phyloP scores from a whole-genome alignment of 805 yeast species.

The Myxozyma vanderwaltii region DNA sequence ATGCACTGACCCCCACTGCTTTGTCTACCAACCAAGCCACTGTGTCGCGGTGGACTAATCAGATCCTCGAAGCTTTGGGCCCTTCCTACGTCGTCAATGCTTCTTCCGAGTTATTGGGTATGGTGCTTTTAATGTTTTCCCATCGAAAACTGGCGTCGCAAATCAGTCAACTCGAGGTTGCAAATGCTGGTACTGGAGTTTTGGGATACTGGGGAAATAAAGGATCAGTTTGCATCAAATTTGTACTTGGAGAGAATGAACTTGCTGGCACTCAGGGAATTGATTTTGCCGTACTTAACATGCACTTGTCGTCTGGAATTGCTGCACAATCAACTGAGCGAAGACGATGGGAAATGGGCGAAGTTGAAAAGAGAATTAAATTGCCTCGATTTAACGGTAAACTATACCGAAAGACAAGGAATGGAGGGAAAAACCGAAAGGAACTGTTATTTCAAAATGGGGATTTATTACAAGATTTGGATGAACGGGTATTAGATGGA shows the following conservation, averaged over 20 bases:
- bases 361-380: constrained; percentile 42
- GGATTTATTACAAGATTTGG: constrained; percentile 37
- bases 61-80: constrained; percentile 37
- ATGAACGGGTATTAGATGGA: constrained; percentile 37
- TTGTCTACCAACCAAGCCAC: constrained; percentile 42
- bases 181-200: constrained; percentile 59
- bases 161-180: constrained; percentile 46
- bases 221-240: constrained; percentile 55
- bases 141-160: constrained; percentile 43
- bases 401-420: constrained; percentile 26
- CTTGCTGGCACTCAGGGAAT: constrained; percentile 38
- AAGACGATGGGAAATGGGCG: constrained; percentile 51
- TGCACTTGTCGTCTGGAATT: constrained; percentile 60
- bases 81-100: constrained; percentile 44
- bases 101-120: constrained; percentile 55
- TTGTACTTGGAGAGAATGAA: constrained; percentile 47
- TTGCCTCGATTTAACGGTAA: constrained; percentile 35
- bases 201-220: constrained; percentile 62
- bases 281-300: constrained; percentile 48
- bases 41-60: constrained; percentile 34
- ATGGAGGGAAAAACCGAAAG: constrained; percentile 27
- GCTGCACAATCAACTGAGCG: constrained; percentile 44
- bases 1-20: constrained; percentile 50
- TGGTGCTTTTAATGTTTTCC: constrained; percentile 52
- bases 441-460: constrained; percentile 38